Percentiles rank a stretch among this genome's conserved stretches.
Evolutionary conservation across 352 stramenopile species (phyloP).

Genomic region (Phytophthora kernoviae): DNA sequence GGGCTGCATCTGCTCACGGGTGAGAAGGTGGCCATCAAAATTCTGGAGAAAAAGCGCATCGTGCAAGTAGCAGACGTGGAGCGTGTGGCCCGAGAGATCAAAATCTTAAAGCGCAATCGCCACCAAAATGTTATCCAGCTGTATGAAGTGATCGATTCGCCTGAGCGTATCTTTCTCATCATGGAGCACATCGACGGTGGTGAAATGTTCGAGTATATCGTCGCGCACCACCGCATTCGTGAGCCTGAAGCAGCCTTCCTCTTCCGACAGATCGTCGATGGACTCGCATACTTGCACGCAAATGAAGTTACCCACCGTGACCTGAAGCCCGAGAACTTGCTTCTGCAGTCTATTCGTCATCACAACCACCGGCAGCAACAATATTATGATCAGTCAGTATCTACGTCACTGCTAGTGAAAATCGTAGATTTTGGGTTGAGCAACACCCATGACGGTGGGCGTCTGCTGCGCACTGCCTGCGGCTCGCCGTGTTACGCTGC

Average conservation of each 20-base stretch:
- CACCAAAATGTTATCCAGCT: constrained; percentile 92
- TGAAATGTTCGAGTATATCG: constrained; percentile 96
- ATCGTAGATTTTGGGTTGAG: constrained; percentile 94
- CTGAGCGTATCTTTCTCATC: constrained; percentile 89
- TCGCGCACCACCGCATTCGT: constrained; percentile 82
- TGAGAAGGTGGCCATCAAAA: constrained; percentile 93
- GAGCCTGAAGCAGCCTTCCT: constrained; percentile 66
- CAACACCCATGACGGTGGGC: constrained; percentile 86
- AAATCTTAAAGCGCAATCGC: constrained; percentile 92
- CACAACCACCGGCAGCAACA: constrained; percentile 18
- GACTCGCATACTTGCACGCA: constrained; percentile 90
- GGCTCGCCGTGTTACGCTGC: constrained; percentile 93
- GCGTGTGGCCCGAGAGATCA: constrained; percentile 92
- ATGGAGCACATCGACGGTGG: constrained; percentile 93
- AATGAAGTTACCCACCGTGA: constrained; percentile 91
- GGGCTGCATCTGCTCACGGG: constrained; percentile 88
- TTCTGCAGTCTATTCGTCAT: constrained; percentile 70
- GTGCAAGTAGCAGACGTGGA: constrained; percentile 88
- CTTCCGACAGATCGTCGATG: constrained; percentile 92
- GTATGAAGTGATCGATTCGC: constrained; percentile 68
- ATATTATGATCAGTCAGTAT: constrained; percentile 36
- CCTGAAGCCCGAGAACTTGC: constrained; percentile 92
- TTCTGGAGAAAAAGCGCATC: constrained; percentile 93
- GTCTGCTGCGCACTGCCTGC: constrained; percentile 89
- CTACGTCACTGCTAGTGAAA: constrained; percentile 52